phyloP scores from a whole-genome alignment of 352 stramenopile genomes.

The Phytopythium cucurbitacearum region DNA sequence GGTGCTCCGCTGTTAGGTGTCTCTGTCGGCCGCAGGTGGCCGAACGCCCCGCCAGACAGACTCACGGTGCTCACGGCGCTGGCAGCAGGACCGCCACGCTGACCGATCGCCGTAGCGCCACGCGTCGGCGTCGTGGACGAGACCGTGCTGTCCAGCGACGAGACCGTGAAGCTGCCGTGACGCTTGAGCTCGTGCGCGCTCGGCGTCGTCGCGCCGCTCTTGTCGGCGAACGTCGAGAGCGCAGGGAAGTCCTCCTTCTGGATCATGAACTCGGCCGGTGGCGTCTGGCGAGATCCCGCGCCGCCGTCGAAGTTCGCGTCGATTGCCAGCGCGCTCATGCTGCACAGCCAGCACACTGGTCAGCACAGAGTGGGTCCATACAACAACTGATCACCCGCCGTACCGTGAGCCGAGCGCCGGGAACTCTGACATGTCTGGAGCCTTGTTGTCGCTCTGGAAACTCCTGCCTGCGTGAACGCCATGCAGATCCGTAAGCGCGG shows the following conservation, averaged over 20 bases:
- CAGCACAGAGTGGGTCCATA: not conserved
- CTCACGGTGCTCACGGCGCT: slow-evolving; percentile 17
- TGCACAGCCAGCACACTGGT: slow-evolving; percentile 14
- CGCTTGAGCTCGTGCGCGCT: slow-evolving; percentile 51
- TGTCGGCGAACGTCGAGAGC: slow-evolving; percentile 73
- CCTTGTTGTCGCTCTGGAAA: slow-evolving; percentile 57
- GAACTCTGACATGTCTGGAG: slow-evolving; percentile 84
- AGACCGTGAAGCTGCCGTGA: slow-evolving; percentile 69
- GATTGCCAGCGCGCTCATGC: slow-evolving; percentile 56
- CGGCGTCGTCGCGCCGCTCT: slow-evolving; percentile 29
- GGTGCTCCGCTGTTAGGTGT: slow-evolving; percentile 22
- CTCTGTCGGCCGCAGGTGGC: slow-evolving; percentile 39
- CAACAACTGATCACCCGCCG: not conserved
- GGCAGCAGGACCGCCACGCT: slow-evolving; percentile 14
- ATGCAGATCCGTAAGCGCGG: not conserved
- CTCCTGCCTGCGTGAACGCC: not conserved
- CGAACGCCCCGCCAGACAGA: slow-evolving; percentile 54
- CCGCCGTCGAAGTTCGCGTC: slow-evolving; percentile 39
- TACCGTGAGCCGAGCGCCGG: slow-evolving; percentile 65
- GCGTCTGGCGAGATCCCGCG: slow-evolving; percentile 25
- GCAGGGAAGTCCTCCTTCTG: slow-evolving; percentile 86
- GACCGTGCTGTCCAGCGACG: slow-evolving; percentile 55
- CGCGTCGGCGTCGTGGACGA: slow-evolving; percentile 30
- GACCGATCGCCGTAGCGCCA: slow-evolving; percentile 60
- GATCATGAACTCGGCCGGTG: slow-evolving; percentile 79